Percentiles rank a stretch among this genome's conserved stretches.
These are phyloP conservation scores for Cyphellophora europaea DNA, from an alignment of 2,329 filamentous ascomycete genomes.

Conservation along the genomic window DNA sequence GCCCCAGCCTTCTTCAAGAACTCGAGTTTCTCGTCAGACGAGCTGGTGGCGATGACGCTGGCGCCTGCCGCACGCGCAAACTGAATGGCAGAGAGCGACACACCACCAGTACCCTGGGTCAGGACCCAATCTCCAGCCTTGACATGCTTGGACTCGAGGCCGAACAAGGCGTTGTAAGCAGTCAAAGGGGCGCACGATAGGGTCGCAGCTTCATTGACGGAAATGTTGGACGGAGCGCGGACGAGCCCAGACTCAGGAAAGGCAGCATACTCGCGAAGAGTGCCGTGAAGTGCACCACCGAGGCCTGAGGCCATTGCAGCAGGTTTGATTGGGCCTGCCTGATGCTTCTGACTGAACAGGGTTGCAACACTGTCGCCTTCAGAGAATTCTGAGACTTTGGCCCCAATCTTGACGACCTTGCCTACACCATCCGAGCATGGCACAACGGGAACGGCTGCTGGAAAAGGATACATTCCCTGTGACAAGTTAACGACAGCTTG, in stretches of 20 bases:
- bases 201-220: constrained; percentile 45
- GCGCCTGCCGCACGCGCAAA: constrained; percentile 43
- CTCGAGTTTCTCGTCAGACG: constrained; percentile 44
- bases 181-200: constrained; percentile 54
- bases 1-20: constrained; percentile 48
- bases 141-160: constrained; percentile 37
- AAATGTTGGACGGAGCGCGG: constrained; percentile 48
- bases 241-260: constrained; percentile 64
- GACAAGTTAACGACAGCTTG: constrained; percentile 1
- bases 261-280: constrained; percentile 56
- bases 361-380: constrained; percentile 49
- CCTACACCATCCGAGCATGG: constrained; percentile 35
- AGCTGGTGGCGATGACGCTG: constrained; percentile 51
- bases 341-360: constrained; percentile 49
- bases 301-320: constrained; percentile 44
- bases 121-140: constrained; percentile 48
- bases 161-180: constrained; percentile 58
- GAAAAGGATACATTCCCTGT: constrained; percentile 39
- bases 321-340: constrained; percentile 38
- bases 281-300: constrained; percentile 60
- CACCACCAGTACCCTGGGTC: constrained; percentile 53
- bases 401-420: constrained; percentile 42
- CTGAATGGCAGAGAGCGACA: constrained; percentile 36
- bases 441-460: constrained; percentile 32
- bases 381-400: constrained; percentile 47